A percentile compares a stretch with the other conserved stretches of the same genome.
Conservation (phyloP, 1,139 yeast species). For the Pichia sp. region DNA sequence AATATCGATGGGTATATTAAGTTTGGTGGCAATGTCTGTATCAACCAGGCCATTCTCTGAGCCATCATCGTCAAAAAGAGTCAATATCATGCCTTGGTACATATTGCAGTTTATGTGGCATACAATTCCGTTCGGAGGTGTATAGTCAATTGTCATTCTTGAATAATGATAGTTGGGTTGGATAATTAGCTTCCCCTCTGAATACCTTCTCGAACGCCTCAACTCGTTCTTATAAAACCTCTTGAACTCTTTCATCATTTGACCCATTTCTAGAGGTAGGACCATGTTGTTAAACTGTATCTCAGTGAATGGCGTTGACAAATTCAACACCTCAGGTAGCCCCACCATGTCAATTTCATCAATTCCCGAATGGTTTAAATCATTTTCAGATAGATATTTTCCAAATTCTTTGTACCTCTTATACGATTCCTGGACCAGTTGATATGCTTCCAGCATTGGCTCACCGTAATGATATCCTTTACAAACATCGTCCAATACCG, state of each 20-base stretch:
- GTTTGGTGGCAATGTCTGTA: not conserved
- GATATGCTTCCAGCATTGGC: not conserved
- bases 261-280: not conserved
- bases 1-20: not conserved
- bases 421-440: not conserved
- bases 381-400: not conserved
- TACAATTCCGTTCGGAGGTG: not conserved
- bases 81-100: slow-evolving; percentile 11
- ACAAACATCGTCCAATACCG: not conserved
- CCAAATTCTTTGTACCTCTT: not conserved
- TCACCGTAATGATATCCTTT: not conserved
- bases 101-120: slow-evolving; percentile 6
- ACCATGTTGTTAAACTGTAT: not conserved
- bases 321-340: not conserved
- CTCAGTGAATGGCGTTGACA: not conserved
- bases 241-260: slow-evolving; percentile 3
- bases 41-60: not conserved
- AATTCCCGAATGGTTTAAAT: not conserved
- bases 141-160: slow-evolving; percentile 4
- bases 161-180: slow-evolving; percentile 6
- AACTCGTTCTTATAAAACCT: not conserved
- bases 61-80: slow-evolving; percentile 4
- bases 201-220: not conserved
- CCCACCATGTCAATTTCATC: not conserved
- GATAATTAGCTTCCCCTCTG: not conserved